Conservation (phyloP, 345 rosid genomes). For the Pistacia vera region DNA sequence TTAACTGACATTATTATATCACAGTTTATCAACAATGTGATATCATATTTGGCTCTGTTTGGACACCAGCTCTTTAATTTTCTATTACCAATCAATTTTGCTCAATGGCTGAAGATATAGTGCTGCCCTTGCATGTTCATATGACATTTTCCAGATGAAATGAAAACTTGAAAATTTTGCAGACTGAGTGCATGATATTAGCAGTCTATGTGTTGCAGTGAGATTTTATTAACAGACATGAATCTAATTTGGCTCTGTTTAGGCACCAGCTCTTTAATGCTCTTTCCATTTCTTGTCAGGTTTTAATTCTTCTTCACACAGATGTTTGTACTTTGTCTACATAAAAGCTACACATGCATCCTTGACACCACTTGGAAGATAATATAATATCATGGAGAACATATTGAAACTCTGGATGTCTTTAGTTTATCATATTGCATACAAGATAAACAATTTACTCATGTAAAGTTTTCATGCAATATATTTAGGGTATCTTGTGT, state of each 20-base stretch:
- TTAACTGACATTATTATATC: neutral
- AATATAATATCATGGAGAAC: neutral
- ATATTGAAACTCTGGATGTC: neutral
- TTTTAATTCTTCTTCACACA: neutral
- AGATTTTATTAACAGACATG: too few relatives aligned
- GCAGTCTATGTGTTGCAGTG: neutral
- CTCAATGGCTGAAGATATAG: neutral
- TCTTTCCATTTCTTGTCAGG: neutral
- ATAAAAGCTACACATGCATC: neutral
- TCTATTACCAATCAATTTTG: neutral
- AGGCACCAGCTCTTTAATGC: neutral
- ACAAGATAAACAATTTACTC: neutral
- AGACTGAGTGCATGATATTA: neutral
- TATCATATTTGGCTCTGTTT: neutral
- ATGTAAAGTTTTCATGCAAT: neutral
- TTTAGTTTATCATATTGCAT: neutral
- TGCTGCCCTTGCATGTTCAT: neutral
- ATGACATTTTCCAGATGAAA: neutral
- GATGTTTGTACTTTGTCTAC: neutral
- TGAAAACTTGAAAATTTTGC: neutral
- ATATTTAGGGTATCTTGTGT: neutral
- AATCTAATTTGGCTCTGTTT: neutral
- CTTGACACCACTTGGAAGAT: neutral
- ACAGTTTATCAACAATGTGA: neutral
- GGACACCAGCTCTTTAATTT: neutral